Evolutionary conservation across 2,329 filamentous ascomycete species (phyloP), one percentile per base, ranked within the genome.

Genomic region (Shiraia bambusicola): DNA sequence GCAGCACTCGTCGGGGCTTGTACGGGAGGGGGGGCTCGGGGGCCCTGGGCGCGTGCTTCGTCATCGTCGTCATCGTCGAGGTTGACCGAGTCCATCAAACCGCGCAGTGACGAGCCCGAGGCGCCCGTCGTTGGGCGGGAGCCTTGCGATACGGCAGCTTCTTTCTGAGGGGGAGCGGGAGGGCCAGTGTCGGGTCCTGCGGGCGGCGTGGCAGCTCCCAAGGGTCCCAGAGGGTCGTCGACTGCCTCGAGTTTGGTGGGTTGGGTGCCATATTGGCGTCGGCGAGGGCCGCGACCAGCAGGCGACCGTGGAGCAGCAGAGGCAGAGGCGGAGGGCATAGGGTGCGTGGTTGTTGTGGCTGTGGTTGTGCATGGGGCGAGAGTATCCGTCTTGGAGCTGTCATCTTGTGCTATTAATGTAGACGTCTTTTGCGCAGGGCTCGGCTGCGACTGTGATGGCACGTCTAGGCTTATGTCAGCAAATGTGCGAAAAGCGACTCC

Each of bases 171-270:
- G 25, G 80, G 80, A 27, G 73, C 83, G n/a, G 86, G 86, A 42
- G 86, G 86, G 42, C 85, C 86, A 46, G 81, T 76, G 39, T 82
- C 80, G 42, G 63, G 54, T 39, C 72, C 67, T 26, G 69, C 59
- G 4, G 69, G 66, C 25, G 77, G 77, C 37, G 80, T 80, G 19
- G 84, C 69, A 39, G 83, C 84, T 44, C 88, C 88, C 37, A 94
- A 74, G 15, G 88, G 88, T 1, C 88, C 88, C 32, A 91, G 79
- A 41, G 86, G 85, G 58, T 81, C 76, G 63, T 90, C 86, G 54
- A 88, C 84, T 47, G 84, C 85, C 70, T 92, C 83, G 47, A 92
- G 84, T 39, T 83, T 84, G 33, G 87, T 90, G 22, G 86, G 81
- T 65, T 91, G 86, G 45, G 84, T 84, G 54, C 84, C 83, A 61